Evolutionary conservation across 176 grass and related monocot species (phyloP).

Genomic region (Melocanna baccifera): DNA sequence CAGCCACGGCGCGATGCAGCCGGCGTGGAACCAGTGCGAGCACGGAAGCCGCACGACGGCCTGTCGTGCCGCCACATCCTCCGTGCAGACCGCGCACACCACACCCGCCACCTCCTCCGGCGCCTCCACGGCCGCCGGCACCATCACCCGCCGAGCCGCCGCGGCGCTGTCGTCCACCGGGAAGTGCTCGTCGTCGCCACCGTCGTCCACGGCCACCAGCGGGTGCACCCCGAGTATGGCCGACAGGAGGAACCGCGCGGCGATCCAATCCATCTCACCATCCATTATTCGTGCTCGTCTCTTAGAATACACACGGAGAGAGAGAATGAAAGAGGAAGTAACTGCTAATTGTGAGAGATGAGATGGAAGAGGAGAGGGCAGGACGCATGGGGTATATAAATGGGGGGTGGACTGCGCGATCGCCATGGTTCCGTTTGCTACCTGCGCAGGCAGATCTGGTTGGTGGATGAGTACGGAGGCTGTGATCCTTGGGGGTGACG

Average conservation of each 20-base stretch:
- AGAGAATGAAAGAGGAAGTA: background rate
- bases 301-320: background rate
- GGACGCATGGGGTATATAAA: background rate
- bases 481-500: background rate
- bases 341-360: too few relatives aligned
- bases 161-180: background rate
- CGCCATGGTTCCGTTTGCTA: too few relatives aligned
- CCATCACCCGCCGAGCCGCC: background rate
- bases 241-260: constrained; percentile 27
- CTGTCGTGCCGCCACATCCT: constrained; percentile 12
- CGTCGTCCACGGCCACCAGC: constrained; percentile 1
- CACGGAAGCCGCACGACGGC: constrained; percentile 14
- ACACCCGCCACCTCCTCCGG: background rate
- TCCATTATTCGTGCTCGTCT: constrained; percentile 6
- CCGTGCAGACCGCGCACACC: constrained; percentile 22
- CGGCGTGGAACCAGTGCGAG: constrained; percentile 28
- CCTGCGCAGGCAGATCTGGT: too few relatives aligned
- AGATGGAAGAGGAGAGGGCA: background rate
- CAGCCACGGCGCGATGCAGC: constrained; percentile 28
- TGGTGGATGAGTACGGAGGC: background rate
- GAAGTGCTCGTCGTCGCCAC: background rate
- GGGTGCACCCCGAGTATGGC: constrained; percentile 16
- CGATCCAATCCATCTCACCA: constrained; percentile 23
- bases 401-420: background rate
- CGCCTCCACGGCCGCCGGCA: constrained; percentile 2